Conservation (phyloP, 441 rosid species). For the Adansonia grandidieri region DNA sequence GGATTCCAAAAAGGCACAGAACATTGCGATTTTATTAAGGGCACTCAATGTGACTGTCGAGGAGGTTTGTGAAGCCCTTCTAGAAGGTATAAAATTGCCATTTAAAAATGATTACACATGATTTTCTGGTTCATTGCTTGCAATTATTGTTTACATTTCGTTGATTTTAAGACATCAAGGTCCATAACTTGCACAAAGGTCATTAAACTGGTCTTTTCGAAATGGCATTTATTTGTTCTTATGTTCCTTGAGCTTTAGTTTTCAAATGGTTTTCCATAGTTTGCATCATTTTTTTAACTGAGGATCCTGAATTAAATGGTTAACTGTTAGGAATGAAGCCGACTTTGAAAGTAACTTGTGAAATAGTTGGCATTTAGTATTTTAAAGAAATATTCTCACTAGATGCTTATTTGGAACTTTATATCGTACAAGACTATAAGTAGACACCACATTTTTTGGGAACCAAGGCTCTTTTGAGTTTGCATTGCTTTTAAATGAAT, state of each 20-base stretch:
- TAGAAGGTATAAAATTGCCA: slow-evolving; percentile 66
- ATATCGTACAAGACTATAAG: neutral
- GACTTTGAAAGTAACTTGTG: neutral
- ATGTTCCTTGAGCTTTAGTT: neutral
- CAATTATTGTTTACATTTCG: neutral
- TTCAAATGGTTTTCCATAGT: neutral
- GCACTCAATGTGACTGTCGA: slow-evolving; percentile 89
- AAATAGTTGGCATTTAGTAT: neutral
- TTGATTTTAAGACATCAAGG: neutral
- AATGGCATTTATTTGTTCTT: neutral
- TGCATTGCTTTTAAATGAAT: neutral
- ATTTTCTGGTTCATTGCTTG: neutral
- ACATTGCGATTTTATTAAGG: slow-evolving; percentile 81
- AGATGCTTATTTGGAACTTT: neutral
- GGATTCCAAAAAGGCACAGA: slow-evolving; percentile 90
- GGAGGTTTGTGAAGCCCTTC: slow-evolving; percentile 92
- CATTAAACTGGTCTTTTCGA: neutral
- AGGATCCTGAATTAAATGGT: neutral
- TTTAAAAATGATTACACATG: neutral
- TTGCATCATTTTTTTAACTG: neutral
- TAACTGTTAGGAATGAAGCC: neutral
- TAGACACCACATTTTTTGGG: neutral
- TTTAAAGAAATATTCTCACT: neutral
- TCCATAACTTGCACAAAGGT: neutral
- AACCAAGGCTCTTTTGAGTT: neutral